These are phyloP conservation scores for Tillandsia leiboldiana DNA, from an alignment of 176 grass and related monocot species.

Conservation along the genomic window DNA sequence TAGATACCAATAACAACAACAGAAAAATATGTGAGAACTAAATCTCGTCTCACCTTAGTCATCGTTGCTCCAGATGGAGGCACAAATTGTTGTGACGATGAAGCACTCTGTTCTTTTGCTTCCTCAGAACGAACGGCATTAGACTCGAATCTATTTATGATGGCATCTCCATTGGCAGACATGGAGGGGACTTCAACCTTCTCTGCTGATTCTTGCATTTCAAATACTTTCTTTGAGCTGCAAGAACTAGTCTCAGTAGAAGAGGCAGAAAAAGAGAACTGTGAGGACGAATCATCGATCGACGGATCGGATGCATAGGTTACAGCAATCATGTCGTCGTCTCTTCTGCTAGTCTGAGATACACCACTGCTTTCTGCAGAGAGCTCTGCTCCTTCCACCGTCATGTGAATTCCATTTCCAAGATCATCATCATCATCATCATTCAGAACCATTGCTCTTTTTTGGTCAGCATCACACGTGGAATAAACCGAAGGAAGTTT, in stretches of 20 bases:
- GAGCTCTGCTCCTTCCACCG: conserved; percentile 19
- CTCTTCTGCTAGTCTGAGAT: conserved; percentile 12
- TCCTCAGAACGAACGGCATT: conserved; percentile 17
- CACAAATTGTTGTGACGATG: background rate
- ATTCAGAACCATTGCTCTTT: background rate
- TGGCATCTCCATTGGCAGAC: conserved; percentile 6
- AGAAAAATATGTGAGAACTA: background rate
- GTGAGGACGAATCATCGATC: conserved; percentile 9
- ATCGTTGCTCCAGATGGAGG: background rate
- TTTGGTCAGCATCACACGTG: conserved; percentile 19
- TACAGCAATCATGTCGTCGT: conserved; percentile 20
- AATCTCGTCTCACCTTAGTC: conserved; percentile 10
- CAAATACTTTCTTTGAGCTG: conserved; percentile 10
- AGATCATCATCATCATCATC: background rate
- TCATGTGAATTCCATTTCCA: background rate
- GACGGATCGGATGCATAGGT: conserved; percentile 5
- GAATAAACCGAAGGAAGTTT: conserved; percentile 7
- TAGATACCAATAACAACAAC: background rate
- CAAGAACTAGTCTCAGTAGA: conserved; percentile 3
- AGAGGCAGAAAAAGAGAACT: conserved; percentile 6
- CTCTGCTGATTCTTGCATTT: conserved; percentile 5
- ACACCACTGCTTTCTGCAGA: conserved; percentile 13
- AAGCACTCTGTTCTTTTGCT: background rate
- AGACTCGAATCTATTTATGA: conserved; percentile 9
- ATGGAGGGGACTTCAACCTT: conserved; percentile 20